Evolutionary conservation across 257 asterid species (phyloP), one percentile per base, ranked within the genome.

Genomic region (Pogostemon cablin): DNA sequence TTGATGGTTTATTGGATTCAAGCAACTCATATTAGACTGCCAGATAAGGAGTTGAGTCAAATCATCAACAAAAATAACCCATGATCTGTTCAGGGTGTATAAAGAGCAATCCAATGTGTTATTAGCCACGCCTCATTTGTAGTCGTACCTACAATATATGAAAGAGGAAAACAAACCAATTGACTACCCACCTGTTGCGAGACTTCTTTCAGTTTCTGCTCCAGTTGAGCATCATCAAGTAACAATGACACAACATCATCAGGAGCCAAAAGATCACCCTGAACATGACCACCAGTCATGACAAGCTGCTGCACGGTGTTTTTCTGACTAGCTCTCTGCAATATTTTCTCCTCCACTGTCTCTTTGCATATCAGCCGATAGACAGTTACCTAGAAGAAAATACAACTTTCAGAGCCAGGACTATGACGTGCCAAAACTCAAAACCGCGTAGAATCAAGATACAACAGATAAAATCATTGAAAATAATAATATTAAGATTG

Each of bases 231-330:
- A 80, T 93, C 99, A 67, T 93, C 99, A 56, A 93, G 88, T 76
- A 91, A 69, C 75, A 93, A 85, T 8, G 99, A 91, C 5, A 93
- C 90, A 15, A 93, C 97, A 77, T 89, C 96, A 78, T 93, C 99
- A n/a, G 97, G 96, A 75, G 96, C 97, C 85, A 91, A 78, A 71
- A 91, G 90, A 54, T 93, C 99, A 17, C 99, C 99, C 85, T 93
- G 99, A 67, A 93, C 97, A 72, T 93, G 99, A 58, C 97, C 97
- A 3, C 97, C 99, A 0, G 97, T 93, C 99, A 93, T 93, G 76
- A 93, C 99, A 74, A 93, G 97, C 84, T 93, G 96, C 83, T 93
- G 99, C 52, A 93, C 99, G 0, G 96, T 91, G 82, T 78, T 93
- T 69, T 93, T 93, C 88, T 93, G 99, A 80, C 91, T 89, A 41